Percentiles rank a stretch among this genome's conserved stretches.
phyloP scores from a whole-genome alignment of 768 basidiomycete species.

The Mycena galopus region DNA sequence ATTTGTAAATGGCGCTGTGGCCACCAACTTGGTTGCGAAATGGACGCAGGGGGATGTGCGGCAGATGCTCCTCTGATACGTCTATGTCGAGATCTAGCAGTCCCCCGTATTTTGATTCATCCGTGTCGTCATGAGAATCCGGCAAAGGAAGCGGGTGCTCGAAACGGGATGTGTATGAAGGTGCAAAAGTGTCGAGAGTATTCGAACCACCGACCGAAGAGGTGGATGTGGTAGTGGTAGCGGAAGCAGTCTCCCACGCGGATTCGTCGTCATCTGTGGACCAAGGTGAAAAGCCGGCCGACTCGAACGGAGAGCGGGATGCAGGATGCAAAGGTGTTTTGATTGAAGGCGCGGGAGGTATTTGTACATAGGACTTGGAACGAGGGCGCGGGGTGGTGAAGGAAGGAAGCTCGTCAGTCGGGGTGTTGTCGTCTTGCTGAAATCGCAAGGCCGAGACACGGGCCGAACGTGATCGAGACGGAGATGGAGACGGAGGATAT shows the following conservation, averaged over 20 bases:
- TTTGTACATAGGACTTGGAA: conserved; percentile 33
- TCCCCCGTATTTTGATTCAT: conserved; percentile 42
- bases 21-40: conserved; percentile 99
- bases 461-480: conserved; percentile 59
- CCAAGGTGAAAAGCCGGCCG: conserved; percentile 68
- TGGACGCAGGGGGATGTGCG: conserved; percentile 93
- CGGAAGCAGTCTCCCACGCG: conserved; percentile 80
- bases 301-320: conserved; percentile 51
- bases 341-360: conserved; percentile 10
- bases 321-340: conserved; percentile 31
- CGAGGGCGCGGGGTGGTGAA: conserved; percentile 41
- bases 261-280: conserved; percentile 86
- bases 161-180: conserved; percentile 36
- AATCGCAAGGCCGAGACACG: conserved; percentile 49
- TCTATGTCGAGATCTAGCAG: conserved; percentile 57
- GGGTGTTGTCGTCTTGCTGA: conserved; percentile 37
- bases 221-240: conserved; percentile 71
- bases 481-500: conserved; percentile 69
- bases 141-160: conserved; percentile 9
- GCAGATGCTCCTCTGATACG: conserved; percentile 71
- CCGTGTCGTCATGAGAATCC: conserved; percentile 28
- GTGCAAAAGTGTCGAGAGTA: conserved; percentile 47
- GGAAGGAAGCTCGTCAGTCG: conserved; percentile 55
- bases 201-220: conserved; percentile 54
- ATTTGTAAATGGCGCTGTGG: conserved; percentile 97